These are phyloP conservation scores for Aeschynomene evenia DNA, from an alignment of 306 rosid genomes.

Conservation along the genomic window DNA sequence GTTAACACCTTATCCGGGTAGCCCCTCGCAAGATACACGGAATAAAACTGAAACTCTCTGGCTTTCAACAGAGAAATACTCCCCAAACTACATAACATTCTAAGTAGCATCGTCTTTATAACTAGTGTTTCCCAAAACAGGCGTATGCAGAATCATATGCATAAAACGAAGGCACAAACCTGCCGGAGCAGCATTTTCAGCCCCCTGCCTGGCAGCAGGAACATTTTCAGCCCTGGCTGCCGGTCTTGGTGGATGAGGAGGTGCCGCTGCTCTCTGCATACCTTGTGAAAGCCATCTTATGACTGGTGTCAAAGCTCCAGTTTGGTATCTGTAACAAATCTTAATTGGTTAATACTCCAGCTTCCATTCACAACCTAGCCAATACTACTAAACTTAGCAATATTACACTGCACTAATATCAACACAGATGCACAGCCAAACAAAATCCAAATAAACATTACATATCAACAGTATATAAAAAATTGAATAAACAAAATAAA, in stretches of 20 bases:
- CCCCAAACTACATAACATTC: slow-evolving; percentile 6
- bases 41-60: background rate
- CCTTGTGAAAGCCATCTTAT: slow-evolving; percentile 91
- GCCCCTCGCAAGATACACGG: background rate
- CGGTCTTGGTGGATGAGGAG: slow-evolving; percentile 86
- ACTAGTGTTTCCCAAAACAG: background rate
- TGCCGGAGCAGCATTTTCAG: slow-evolving; percentile 62
- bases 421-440: background rate
- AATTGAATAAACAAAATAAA: background rate
- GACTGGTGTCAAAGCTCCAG: slow-evolving; percentile 89
- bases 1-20: background rate
- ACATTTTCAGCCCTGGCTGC: slow-evolving; percentile 69
- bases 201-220: slow-evolving; percentile 72
- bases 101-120: background rate
- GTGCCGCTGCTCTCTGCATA: slow-evolving; percentile 94
- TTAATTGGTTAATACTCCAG: slow-evolving; percentile 26
- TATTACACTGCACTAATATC: background rate
- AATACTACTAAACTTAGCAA: slow-evolving; percentile 10
- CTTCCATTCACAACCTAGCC: slow-evolving; percentile 19
- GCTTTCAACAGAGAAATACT: slow-evolving; percentile 10
- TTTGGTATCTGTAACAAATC: slow-evolving; percentile 72
- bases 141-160: slow-evolving; percentile 5
- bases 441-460: background rate
- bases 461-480: background rate
- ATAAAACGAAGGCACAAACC: slow-evolving; percentile 47